Percentiles rank a stretch among this genome's conserved stretches.
These are phyloP conservation scores for Setomelanomma holmii DNA, from an alignment of 2,329 filamentous ascomycete genomes.

Conservation along the genomic window DNA sequence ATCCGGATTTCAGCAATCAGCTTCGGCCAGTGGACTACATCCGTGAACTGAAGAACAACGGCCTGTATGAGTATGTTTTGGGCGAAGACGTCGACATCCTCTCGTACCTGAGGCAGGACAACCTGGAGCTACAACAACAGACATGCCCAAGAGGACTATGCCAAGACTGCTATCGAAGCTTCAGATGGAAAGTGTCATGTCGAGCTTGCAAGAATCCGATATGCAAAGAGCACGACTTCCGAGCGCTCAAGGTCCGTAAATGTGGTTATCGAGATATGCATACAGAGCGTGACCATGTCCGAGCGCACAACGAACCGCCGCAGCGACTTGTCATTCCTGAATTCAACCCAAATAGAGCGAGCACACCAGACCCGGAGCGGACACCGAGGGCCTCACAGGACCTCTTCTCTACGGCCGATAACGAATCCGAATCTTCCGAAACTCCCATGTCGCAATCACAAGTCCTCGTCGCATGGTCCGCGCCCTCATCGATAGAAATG, in stretches of 20 bases:
- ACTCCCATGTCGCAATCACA: conserved; percentile 46
- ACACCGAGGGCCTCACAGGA: conserved; percentile 34
- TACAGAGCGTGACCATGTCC: conserved; percentile 54
- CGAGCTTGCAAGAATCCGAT: conserved; percentile 63
- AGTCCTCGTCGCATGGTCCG: conserved; percentile 33
- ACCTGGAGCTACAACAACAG: conserved; percentile 52
- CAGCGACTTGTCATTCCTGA: conserved; percentile 45
- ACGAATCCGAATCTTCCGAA: conserved; percentile 37
- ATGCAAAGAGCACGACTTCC: conserved; percentile 67
- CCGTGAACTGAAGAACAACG: conserved; percentile 50
- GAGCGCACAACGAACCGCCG: conserved; percentile 42
- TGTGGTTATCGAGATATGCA: conserved; percentile 64
- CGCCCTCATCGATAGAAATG: conserved; percentile 36
- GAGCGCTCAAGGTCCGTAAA: conserved; percentile 62
- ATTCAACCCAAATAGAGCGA: conserved; percentile 42
- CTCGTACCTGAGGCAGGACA: conserved; percentile 49
- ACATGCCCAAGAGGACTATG: conserved; percentile 64
- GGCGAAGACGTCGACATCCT: conserved; percentile 50
- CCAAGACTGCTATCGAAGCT: conserved; percentile 64
- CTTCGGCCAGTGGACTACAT: conserved; percentile 56
- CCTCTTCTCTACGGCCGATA: conserved; percentile 29
- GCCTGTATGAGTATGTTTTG: conserved; percentile 51
- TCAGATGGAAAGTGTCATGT: conserved; percentile 66
- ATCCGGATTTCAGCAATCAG: conserved; percentile 60
- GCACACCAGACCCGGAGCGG: conserved; percentile 30